Conservation (phyloP, 441 rosid species). For the Jatropha podagrica region DNA sequence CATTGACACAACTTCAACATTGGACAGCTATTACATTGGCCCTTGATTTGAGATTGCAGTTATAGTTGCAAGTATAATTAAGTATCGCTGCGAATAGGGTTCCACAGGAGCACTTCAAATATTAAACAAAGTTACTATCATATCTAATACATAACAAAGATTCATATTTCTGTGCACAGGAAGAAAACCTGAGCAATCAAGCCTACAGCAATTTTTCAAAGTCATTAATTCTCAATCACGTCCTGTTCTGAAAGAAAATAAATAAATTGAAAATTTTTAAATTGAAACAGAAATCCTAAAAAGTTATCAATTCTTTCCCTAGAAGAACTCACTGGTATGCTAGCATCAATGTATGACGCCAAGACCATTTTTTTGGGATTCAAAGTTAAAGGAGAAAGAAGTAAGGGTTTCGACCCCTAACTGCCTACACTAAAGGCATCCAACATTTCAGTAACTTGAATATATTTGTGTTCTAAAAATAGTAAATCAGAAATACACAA, state of each 20-base stretch:
- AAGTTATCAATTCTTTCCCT: not conserved
- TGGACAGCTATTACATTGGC: not conserved
- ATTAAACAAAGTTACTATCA: not conserved
- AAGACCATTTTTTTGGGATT: not conserved
- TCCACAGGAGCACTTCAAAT: not conserved
- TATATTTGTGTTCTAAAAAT: not conserved
- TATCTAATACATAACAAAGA: not conserved
- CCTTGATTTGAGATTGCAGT: not conserved
- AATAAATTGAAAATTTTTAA: not conserved
- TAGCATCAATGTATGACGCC: not conserved
- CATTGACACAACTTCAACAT: not conserved
- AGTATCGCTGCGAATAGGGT: not conserved
- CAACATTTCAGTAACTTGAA: not conserved
- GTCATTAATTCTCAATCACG: not conserved
- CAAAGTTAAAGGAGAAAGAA: not conserved
- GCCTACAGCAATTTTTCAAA: constrained; percentile 1
- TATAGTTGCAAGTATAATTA: not conserved
- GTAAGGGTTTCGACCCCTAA: not conserved
- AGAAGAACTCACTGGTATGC: not conserved
- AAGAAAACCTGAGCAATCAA: not conserved
- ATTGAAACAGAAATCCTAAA: not conserved
- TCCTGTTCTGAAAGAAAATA: not conserved
- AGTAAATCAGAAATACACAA: not conserved
- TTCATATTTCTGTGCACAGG: not conserved
- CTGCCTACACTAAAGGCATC: not conserved